Conservation (phyloP, 1,284 basidiomycete genomes). For the Trametes polyzona region DNA sequence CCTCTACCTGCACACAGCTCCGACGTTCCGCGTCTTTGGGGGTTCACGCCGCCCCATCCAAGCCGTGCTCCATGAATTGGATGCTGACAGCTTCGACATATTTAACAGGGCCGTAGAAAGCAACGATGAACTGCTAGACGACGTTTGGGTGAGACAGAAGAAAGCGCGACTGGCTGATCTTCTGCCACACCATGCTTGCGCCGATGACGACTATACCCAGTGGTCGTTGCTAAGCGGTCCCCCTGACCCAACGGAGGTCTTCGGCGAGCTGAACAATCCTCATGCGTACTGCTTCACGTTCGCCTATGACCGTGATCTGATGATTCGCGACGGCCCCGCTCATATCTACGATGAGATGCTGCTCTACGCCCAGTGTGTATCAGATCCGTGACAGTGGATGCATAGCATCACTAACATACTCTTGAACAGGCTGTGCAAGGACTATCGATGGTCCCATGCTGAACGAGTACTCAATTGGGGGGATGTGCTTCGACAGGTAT, state of each 20-base stretch:
- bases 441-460: not conserved
- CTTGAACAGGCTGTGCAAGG: not conserved
- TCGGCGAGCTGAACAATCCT: not conserved
- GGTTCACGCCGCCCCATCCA: not conserved
- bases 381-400: too few species aligned
- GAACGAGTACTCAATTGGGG: not conserved
- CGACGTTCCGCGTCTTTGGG: not conserved
- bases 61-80: not conserved
- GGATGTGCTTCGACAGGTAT: not conserved
- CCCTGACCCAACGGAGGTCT: not conserved
- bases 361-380: not conserved
- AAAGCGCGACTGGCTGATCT: too few species aligned
- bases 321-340: not conserved
- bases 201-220: not conserved
- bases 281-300: not conserved
- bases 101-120: not conserved
- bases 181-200: not conserved
- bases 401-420: not conserved
- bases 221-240: too few species aligned
- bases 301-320: not conserved
- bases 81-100: not conserved
- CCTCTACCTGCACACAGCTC: not conserved
- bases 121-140: not conserved
- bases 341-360: not conserved
- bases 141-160: too few species aligned